Base-by-base conservation (phyloP, 768 basidiomycete species). In the Serendipita vermifera region DNA sequence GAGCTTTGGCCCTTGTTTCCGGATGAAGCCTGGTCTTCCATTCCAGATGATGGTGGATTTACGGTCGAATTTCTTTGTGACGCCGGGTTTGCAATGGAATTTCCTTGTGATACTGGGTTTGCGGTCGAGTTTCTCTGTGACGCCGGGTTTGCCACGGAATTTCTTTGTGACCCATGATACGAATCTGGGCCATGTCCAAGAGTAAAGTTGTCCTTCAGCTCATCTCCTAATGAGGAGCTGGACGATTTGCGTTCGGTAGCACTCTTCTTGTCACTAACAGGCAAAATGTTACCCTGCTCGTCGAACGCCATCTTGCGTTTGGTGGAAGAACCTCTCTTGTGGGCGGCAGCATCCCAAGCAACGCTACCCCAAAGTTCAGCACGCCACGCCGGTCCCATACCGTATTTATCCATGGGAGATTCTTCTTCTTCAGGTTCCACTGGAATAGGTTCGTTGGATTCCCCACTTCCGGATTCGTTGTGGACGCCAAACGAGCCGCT, bases 231-330 rank as follows among this genome's bases (percentile, higher is more conserved):
- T 15, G 46, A 51, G 5, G 46, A 51, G 24, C 17, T 51, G 9
- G 46, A 51, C 29, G 46, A 51, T n/a, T 51, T 51, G 17, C 39
- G 17, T 11, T 51, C n/a, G n/a, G n/a, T n/a, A n/a, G n/a, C n/a
- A n/a, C n/a, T n/a, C n/a, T n/a, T n/a, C n/a, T n/a, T n/a, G n/a
- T n/a, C n/a, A n/a, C n/a, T n/a, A n/a, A n/a, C n/a, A n/a, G n/a
- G n/a, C n/a, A n/a, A n/a, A n/a, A n/a, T n/a, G n/a, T n/a, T n/a
- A n/a, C n/a, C n/a, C n/a, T n/a, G n/a, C n/a, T n/a, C n/a, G n/a
- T n/a, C 7, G 46, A 51, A 15, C 7, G 11, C 24, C 24, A 51
- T 26, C 22, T 51, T 31, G 24, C 46, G 9, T 36, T 9, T 9
- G 35, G 35, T 9, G 9, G 9, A 9, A 36, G 35, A 36, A 9